These are phyloP conservation scores for Lodderomyces beijingensis DNA, from an alignment of 1,139 yeast genomes.

Conservation along the genomic window DNA sequence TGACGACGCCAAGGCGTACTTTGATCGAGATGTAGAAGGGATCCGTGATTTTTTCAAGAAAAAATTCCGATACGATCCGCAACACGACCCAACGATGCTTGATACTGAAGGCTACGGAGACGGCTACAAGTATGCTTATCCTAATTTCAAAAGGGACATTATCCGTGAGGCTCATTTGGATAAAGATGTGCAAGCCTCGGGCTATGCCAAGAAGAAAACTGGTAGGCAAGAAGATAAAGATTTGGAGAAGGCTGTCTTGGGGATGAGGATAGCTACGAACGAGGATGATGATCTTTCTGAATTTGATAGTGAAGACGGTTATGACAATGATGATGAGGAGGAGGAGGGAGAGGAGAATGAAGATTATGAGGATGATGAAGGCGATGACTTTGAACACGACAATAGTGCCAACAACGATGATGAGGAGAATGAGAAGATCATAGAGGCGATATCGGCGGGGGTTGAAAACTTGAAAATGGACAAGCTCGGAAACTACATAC, in stretches of 20 bases:
- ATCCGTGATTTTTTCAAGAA: conserved; percentile 76
- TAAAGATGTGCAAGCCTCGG: conserved; percentile 85
- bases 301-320: conserved; percentile 25
- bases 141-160: conserved; percentile 75
- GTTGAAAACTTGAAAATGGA: conserved; percentile 66
- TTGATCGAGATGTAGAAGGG: conserved; percentile 90
- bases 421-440: conserved; percentile 68
- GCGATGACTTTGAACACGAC: conserved; percentile 49
- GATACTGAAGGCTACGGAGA: conserved; percentile 79
- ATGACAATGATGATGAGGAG: conserved; percentile 26
- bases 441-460: conserved; percentile 63
- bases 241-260: conserved; percentile 67
- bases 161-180: conserved; percentile 67
- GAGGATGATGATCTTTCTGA: conserved; percentile 31
- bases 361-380: conserved; percentile 24
- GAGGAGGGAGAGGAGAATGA: conserved; percentile 31
- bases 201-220: conserved; percentile 69
- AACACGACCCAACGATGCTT: conserved; percentile 58
- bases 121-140: conserved; percentile 74
- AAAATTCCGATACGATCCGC: conserved; percentile 72
- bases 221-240: conserved; percentile 51
- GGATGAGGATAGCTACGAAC: conserved; percentile 46
- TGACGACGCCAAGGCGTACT: conserved; percentile 79
- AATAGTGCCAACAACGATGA: conserved; percentile 51
- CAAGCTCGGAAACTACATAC: conserved; percentile 71